Conservation (phyloP, 2,329 filamentous ascomycete genomes). For the Epichloe festucae region DNA sequence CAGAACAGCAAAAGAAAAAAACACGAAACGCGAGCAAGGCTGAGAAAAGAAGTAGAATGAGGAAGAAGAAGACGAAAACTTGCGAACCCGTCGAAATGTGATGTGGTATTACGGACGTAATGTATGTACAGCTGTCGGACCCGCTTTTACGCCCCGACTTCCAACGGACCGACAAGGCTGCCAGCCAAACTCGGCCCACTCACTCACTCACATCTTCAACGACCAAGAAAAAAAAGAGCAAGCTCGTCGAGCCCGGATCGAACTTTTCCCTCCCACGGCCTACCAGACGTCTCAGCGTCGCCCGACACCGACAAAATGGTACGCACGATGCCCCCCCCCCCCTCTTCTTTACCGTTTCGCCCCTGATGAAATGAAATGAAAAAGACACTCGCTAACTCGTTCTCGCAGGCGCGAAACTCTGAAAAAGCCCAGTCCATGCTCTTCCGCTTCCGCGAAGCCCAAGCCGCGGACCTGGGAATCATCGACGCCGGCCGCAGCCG, state of each 20-base stretch:
- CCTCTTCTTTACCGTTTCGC: not conserved
- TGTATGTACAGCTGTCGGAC: not conserved
- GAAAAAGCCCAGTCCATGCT: slow-evolving; percentile 99
- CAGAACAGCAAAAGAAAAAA: not conserved
- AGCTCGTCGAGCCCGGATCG: not conserved
- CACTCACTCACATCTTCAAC: not conserved
- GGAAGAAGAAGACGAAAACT: too few species aligned
- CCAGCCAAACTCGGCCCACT: not conserved
- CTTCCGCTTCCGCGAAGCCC: slow-evolving; percentile 96
- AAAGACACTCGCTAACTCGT: not conserved
- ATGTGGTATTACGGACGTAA: too few species aligned
- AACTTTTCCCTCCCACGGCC: not conserved
- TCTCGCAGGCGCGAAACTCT: slow-evolving; percentile 70
- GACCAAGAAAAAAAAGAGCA: not conserved
- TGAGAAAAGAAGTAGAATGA: not conserved
- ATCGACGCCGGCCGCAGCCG: slow-evolving; percentile 84
- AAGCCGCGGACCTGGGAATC: slow-evolving; percentile 91
- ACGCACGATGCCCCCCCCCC: not conserved
- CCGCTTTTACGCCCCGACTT: not conserved
- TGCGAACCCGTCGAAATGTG: not conserved
- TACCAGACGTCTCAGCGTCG: not conserved
- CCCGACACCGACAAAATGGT: not conserved
- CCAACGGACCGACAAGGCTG: not conserved
- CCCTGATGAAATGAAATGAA: not conserved
- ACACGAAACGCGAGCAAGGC: not conserved